phyloP scores from a whole-genome alignment of 805 yeast genomes.

The Candida pseudoglaebosa region DNA sequence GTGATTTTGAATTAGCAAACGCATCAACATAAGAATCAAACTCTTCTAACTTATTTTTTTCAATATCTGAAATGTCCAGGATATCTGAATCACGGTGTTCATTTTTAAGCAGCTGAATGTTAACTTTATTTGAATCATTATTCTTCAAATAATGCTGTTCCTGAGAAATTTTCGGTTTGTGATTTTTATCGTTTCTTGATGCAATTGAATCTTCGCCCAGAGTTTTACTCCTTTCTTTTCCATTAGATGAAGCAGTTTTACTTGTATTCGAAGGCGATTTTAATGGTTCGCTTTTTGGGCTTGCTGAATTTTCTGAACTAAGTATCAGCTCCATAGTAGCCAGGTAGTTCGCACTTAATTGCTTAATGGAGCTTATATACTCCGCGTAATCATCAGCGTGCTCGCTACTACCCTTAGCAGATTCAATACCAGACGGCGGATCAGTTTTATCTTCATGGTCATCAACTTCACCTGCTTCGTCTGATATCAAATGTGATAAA shows the following conservation, averaged over 20 bases:
- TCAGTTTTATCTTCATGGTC: neutral
- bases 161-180: too few species aligned
- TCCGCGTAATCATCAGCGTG: neutral
- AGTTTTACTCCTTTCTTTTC: neutral
- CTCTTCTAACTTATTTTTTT: neutral
- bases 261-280: neutral
- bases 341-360: conserved; percentile 1
- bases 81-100: conserved; percentile 1
- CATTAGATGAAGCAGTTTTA: neutral
- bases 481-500: too few species aligned
- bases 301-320: neutral
- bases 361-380: neutral
- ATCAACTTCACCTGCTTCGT: neutral
- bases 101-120: neutral
- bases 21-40: neutral
- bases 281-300: neutral
- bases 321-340: neutral
- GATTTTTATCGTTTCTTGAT: neutral
- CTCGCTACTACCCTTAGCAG: neutral
- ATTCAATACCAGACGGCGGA: too few species aligned
- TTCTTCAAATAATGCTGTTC: too few species aligned
- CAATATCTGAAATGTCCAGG: neutral
- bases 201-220: neutral
- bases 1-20: neutral
- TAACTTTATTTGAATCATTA: too few species aligned